Percentiles rank a stretch among this genome's conserved stretches.
These are phyloP conservation scores for Penicillium simplicissimum DNA, from an alignment of 495 filamentous ascomycete species.

Conservation along the genomic window DNA sequence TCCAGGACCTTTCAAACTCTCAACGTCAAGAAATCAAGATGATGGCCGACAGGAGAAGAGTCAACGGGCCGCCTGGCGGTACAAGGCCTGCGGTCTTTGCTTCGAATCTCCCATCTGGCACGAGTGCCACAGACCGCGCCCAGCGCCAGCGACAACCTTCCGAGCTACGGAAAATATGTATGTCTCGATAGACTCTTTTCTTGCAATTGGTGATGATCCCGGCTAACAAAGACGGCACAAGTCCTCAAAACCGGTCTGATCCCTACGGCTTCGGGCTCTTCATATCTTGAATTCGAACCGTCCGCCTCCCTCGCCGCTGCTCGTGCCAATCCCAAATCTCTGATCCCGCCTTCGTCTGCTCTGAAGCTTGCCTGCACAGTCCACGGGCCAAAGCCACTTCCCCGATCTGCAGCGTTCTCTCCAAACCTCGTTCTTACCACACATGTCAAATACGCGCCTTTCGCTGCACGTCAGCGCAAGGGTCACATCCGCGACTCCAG, in stretches of 20 bases:
- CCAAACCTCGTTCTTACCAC: conserved; percentile 88
- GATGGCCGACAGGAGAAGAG: conserved; percentile 86
- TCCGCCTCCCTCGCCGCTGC: conserved; percentile 51
- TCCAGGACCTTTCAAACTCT: conserved; percentile 17
- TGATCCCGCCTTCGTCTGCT: conserved; percentile 56
- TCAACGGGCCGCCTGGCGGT: conserved; percentile 81
- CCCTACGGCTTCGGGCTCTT: conserved; percentile 90
- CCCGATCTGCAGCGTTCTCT: conserved; percentile 83
- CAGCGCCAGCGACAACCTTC: conserved; percentile 59
- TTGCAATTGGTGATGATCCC: neutral
- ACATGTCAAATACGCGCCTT: conserved; percentile 94
- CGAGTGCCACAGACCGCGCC: conserved; percentile 39
- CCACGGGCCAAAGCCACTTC: conserved; percentile 88
- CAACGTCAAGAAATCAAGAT: conserved; percentile 5
- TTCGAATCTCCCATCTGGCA: conserved; percentile 40
- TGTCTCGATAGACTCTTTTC: conserved; percentile 29
- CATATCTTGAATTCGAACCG: conserved; percentile 84
- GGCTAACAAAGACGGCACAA: conserved; percentile 36
- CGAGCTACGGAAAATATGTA: conserved; percentile 82
- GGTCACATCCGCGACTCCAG: conserved; percentile 84
- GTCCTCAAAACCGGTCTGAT: conserved; percentile 90
- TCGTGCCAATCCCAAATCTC: conserved; percentile 47
- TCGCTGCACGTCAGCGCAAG: conserved; percentile 77
- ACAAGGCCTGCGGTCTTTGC: conserved; percentile 76
- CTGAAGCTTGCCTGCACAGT: conserved; percentile 90